Percentiles rank a stretch among this genome's conserved stretches.
These are phyloP conservation scores for Coleophoma crateriformis DNA, from an alignment of 2,329 filamentous ascomycete species.

Conservation along the genomic window DNA sequence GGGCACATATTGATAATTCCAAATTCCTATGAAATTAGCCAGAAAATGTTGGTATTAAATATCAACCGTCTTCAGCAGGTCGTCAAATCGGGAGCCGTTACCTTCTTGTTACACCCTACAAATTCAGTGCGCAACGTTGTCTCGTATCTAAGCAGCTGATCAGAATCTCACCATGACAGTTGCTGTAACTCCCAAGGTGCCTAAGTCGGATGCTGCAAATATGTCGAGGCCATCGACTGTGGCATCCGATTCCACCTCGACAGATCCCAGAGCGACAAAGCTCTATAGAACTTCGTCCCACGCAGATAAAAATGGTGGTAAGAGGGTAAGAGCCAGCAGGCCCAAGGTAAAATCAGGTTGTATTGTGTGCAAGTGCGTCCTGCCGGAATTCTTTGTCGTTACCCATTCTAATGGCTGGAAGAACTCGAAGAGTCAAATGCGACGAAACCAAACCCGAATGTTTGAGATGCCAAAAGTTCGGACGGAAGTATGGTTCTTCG, in stretches of 20 bases:
- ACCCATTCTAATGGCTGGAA: conserved; percentile 22
- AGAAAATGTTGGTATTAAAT: too few relatives aligned
- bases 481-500: conserved; percentile 35
- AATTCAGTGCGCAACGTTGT: too few relatives aligned
- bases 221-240: neutral
- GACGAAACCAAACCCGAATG: conserved; percentile 60
- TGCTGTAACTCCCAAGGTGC: too few relatives aligned
- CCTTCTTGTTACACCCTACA: too few relatives aligned
- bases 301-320: conserved; percentile 10
- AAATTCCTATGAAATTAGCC: too few relatives aligned
- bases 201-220: neutral
- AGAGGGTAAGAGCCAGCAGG: conserved; percentile 20
- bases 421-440: conserved; percentile 59
- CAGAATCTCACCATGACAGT: too few relatives aligned
- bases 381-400: neutral
- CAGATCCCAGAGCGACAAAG: conserved; percentile 6
- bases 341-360: conserved; percentile 63
- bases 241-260: conserved; percentile 1
- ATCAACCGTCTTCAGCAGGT: too few relatives aligned
- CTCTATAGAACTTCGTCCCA: conserved; percentile 11
- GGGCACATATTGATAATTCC: too few relatives aligned
- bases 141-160: too few relatives aligned
- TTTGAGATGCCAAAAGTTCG: conserved; percentile 54
- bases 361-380: conserved; percentile 60
- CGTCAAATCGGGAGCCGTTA: too few relatives aligned